A percentile compares a stretch with the other conserved stretches of the same genome.
Evolutionary conservation across 108 stramenopile genomes (phyloP).

Genomic region (Cyclostephanos tholiformis): DNA sequence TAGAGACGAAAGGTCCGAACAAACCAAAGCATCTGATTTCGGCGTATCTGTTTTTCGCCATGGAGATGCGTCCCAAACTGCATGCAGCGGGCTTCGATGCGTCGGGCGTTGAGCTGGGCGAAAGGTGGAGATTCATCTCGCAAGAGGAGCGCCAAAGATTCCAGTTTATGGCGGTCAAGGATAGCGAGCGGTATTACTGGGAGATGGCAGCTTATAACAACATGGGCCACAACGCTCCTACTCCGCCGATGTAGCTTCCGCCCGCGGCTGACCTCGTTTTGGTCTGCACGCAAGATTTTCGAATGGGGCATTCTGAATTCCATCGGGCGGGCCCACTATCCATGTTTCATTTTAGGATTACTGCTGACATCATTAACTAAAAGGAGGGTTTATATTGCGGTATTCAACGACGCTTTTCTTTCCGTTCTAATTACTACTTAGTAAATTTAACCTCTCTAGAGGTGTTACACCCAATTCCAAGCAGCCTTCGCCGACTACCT

Average conservation of each 20-base stretch:
- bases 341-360: too few species aligned
- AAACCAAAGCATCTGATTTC: conserved; percentile 9
- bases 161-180: not conserved
- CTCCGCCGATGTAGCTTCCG: too few species aligned
- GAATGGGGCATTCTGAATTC: too few species aligned
- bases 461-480: not conserved
- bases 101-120: not conserved
- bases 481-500: not conserved
- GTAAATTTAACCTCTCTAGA: not conserved
- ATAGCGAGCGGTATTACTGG: conserved; percentile 9
- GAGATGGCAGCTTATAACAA: conserved; percentile 9
- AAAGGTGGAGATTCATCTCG: not conserved
- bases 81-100: not conserved
- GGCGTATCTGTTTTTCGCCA: conserved; percentile 1
- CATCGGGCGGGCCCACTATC: too few species aligned
- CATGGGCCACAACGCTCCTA: not conserved
- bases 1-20: conserved; percentile 8
- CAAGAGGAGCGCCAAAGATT: not conserved
- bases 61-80: conserved; percentile 4
- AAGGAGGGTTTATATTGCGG: too few species aligned
- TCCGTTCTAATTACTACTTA: not conserved
- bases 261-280: too few species aligned
- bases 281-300: too few species aligned
- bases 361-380: too few species aligned
- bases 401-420: too few species aligned